phyloP scores from a whole-genome alignment of 2,329 filamentous ascomycete species.

The Aspergillus piperis region DNA sequence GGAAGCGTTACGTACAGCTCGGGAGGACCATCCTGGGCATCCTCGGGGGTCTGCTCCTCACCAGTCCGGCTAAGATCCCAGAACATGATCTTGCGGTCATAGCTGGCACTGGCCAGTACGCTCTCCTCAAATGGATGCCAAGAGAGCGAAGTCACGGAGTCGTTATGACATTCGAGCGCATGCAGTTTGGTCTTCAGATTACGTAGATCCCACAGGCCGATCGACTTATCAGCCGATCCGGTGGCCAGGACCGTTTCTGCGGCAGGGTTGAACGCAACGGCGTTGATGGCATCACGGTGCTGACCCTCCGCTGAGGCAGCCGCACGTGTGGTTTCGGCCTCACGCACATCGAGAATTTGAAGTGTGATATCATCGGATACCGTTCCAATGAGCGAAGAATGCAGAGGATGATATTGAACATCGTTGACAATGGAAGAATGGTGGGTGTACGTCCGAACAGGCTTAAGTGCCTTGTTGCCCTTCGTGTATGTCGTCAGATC shows the following conservation, averaged over 20 bases:
- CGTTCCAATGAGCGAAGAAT: slow-evolving; percentile 81
- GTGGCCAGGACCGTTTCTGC: slow-evolving; percentile 90
- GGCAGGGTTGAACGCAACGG: slow-evolving; percentile 89
- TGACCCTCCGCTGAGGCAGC: slow-evolving; percentile 70
- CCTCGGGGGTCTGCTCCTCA: slow-evolving; percentile 91
- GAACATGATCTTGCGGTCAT: slow-evolving; percentile 91
- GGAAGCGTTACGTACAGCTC: slow-evolving; percentile 72
- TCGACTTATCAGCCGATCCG: slow-evolving; percentile 90
- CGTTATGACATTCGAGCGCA: slow-evolving; percentile 81
- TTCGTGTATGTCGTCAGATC: slow-evolving; percentile 76
- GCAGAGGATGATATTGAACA: slow-evolving; percentile 89
- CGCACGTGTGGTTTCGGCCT: slow-evolving; percentile 64
- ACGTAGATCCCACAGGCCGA: slow-evolving; percentile 92
- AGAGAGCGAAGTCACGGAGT: slow-evolving; percentile 85
- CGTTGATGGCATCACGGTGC: slow-evolving; percentile 91
- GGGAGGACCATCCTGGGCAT: slow-evolving; percentile 90
- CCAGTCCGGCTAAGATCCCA: slow-evolving; percentile 94
- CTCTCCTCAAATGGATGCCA: slow-evolving; percentile 93
- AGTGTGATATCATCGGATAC: slow-evolving; percentile 95
- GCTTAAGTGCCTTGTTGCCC: slow-evolving; percentile 68
- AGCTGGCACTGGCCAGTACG: slow-evolving; percentile 86
- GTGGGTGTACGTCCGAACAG: slow-evolving; percentile 76
- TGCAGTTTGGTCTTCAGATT: slow-evolving; percentile 90
- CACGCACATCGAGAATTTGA: slow-evolving; percentile 85
- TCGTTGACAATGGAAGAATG: slow-evolving; percentile 94